phyloP scores from a whole-genome alignment of 768 basidiomycete species.

The Suillus alpinus region DNA sequence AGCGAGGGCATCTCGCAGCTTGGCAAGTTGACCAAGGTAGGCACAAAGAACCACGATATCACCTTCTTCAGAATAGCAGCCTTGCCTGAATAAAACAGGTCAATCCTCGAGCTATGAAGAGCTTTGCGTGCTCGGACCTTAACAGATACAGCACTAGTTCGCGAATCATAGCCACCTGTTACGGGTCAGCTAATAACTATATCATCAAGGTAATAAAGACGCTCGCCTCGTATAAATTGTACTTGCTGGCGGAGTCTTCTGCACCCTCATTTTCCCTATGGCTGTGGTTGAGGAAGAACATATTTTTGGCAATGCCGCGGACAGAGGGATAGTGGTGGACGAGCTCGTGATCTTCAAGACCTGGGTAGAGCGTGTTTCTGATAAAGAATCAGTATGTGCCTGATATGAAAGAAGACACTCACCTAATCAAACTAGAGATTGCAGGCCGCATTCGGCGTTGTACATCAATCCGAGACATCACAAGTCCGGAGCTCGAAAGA shows the following conservation, averaged over 20 bases:
- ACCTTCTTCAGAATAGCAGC: constrained; percentile 42
- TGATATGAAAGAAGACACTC: background rate
- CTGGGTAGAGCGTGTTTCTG: constrained; percentile 60
- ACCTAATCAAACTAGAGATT: constrained; percentile 52
- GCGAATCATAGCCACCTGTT: constrained; percentile 43
- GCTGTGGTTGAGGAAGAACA: constrained; percentile 66
- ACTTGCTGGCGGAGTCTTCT: constrained; percentile 66
- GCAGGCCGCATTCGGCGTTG: constrained; percentile 75
- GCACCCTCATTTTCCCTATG: constrained; percentile 57
- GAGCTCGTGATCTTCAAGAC: constrained; percentile 53
- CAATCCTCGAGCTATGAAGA: background rate
- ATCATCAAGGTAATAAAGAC: constrained; percentile 29
- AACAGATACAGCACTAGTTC: constrained; percentile 55
- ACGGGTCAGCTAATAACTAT: background rate
- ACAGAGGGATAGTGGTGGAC: constrained; percentile 54
- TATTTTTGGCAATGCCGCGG: constrained; percentile 58
- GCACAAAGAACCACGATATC: constrained; percentile 56
- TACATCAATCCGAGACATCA: constrained; percentile 69
- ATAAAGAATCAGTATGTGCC: background rate
- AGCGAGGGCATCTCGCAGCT: constrained; percentile 40
- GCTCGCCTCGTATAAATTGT: constrained; percentile 73
- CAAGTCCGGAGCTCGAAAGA: constrained; percentile 50
- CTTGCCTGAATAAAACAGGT: constrained; percentile 35
- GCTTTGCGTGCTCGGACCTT: constrained; percentile 19
- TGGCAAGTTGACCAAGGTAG: constrained; percentile 49